These are phyloP conservation scores for Chlamydomonas sp. DNA, from an alignment of 139 green algal genomes.

Conservation along the genomic window DNA sequence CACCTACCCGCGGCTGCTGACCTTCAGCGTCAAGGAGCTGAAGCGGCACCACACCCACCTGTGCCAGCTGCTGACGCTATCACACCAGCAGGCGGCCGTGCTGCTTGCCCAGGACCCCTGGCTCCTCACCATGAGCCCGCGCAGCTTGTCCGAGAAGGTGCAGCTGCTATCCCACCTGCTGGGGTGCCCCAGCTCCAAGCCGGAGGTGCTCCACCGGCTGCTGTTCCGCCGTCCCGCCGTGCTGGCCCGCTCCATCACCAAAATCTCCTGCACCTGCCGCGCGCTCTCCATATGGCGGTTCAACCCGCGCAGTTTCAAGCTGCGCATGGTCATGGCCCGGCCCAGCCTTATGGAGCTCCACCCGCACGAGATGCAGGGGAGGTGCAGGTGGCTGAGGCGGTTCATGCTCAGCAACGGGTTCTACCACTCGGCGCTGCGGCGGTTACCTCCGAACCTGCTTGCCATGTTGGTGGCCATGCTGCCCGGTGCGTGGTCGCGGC, in stretches of 20 bases:
- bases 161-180: constrained; percentile 21
- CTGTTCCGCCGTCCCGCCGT: constrained; percentile 35
- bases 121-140: constrained; percentile 26
- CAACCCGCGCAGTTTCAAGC: constrained; percentile 34
- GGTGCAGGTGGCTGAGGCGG: constrained; percentile 62
- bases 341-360: constrained; percentile 59
- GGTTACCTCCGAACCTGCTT: constrained; percentile 34
- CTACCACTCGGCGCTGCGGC: constrained; percentile 52
- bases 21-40: constrained; percentile 9
- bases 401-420: constrained; percentile 53
- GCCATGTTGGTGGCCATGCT: constrained; percentile 54
- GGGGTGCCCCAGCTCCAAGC: neutral
- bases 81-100: neutral
- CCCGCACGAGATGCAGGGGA: constrained; percentile 53
- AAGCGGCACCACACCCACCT: constrained; percentile 7
- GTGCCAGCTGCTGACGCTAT: neutral
- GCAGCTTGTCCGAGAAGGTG: constrained; percentile 3
- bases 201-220: neutral
- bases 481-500: constrained; percentile 46
- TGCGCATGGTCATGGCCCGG: constrained; percentile 38
- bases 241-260: constrained; percentile 30
- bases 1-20: constrained; percentile 38
- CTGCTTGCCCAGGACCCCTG: constrained; percentile 28
- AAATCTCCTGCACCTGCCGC: constrained; percentile 28
- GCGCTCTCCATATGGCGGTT: constrained; percentile 63